Base-by-base conservation (phyloP, 208 protist species). In the Naegleria fowleri region DNA sequence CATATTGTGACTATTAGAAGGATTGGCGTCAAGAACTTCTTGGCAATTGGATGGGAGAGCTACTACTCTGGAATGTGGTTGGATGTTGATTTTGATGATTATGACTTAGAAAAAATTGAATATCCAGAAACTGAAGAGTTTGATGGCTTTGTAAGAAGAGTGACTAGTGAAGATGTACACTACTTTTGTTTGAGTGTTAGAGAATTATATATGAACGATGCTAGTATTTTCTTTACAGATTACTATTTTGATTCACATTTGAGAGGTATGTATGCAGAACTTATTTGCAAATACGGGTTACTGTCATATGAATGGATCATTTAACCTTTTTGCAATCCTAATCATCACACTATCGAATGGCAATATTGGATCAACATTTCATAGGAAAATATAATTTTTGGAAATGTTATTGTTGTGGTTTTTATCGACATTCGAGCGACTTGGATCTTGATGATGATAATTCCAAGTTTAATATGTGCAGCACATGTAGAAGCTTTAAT, bases 161-260 rank as follows among this genome's bases (percentile, higher is more conserved):
- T 67, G 19, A 67, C 55, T 22, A 29, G 11, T 19, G 55, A 79
- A 25, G 67, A 79, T 79, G 36, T 33, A 36, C 67, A 79, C 29
- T 79, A 79, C 67, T 79, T 79, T 79, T 79, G 16, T 7, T 2
- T 36, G 16, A 36, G 29, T 79, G 13, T 43, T 22, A 48, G 38
- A 38, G 83, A 86, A 86, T 86, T 86, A 48, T 86, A 43, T 2
- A 13, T n/a, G 40, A 86, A 38, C 39, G 33, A 89, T 89, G 16
- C 29, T 11, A 25, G 19, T 29, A 75, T 41, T 11, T 89, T 15
- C 36, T 89, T 40, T 36, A 41, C 16, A 19, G 86, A 89, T 5
- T 15, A 40, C 6, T 89, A 89, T 40, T 41, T 33, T 41, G 86
- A 89, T 38, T 36, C 5, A 55, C 86, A 89, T 40, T 67, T 89